Evolutionary conservation across 2,329 filamentous ascomycete species (phyloP), one percentile per base, ranked within the genome.

Genomic region (Aureobasidium sp.): DNA sequence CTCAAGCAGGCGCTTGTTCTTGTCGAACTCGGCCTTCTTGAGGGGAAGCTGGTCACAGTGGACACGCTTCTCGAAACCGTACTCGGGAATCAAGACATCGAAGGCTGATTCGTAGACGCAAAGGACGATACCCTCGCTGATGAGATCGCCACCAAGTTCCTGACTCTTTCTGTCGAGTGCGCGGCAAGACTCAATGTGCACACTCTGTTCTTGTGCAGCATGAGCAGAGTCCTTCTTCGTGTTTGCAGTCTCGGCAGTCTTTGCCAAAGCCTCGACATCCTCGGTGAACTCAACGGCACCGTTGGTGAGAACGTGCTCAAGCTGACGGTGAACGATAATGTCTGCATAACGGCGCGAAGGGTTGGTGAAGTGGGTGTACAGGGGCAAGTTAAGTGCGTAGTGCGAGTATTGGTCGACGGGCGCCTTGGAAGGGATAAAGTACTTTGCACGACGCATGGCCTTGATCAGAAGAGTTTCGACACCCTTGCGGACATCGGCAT

Each of bases 41-140:
- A 99, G 79, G 31, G 94, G 94, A 71, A 99, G 81, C 79, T 99
- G 94, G 71, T 99, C 94, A 72, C 94, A 99, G 77, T 99, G 94
- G 57, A 99, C 94, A 65, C 94, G 90, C 84, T 99, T 99, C 80
- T 99, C 94, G 67, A 99, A 97, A 66, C 94, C 94, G 80, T 91
- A 99, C 72, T 99, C 92, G 6, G 94, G 94, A 72, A 99, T 97
- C 65, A 99, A 82, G 45, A 99, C 90, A 73, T 99, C 94, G 72
- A 99, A 99, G 21, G 94, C 94, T 29, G 94, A 97, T 76, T 99
- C 94, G 74, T 99, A 99, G 33, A 99, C 94, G 71, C 90, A 96
- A 60, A 99, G 82, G 51, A 99, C 91, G 68, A 99, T 93, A 67
- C 94, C 94, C 73, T 97, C 93, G 68, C 88, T 91, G 72, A 99